phyloP scores from a whole-genome alignment of 768 basidiomycete genomes.

The Auriscalpium vulgare region DNA sequence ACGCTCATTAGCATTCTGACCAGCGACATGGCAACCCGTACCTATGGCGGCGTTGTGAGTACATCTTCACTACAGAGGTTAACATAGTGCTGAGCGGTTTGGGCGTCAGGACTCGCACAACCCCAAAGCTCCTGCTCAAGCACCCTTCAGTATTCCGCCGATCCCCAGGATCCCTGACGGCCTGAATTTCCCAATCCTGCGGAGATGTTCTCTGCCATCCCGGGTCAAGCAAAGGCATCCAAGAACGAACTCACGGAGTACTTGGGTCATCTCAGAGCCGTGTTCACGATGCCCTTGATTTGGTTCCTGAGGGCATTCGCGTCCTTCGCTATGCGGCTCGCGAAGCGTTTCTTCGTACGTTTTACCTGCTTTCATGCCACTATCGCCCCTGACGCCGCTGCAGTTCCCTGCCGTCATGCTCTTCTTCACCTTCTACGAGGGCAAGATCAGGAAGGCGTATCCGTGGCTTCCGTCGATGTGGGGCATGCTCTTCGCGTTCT shows the following conservation, averaged over 20 bases:
- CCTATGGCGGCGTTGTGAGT: too few species aligned
- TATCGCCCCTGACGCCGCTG: not conserved
- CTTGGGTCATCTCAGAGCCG: slow-evolving; percentile 3
- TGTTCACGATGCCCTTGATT: slow-evolving; percentile 6
- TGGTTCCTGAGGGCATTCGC: slow-evolving; percentile 5
- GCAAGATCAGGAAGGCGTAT: not conserved
- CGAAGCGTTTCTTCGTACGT: slow-evolving; percentile 4
- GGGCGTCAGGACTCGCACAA: not conserved
- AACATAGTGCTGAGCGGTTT: too few species aligned
- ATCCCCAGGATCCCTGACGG: not conserved
- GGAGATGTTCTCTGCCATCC: not conserved
- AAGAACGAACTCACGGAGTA: not conserved
- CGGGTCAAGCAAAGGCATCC: not conserved
- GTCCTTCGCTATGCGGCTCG: not conserved
- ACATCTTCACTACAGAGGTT: too few species aligned
- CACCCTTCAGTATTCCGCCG: not conserved
- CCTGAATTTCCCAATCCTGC: not conserved
- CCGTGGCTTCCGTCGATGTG: slow-evolving; percentile 13
- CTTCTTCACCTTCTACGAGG: slow-evolving; percentile 9
- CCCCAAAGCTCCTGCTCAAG: not conserved
- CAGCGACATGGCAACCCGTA: too few species aligned
- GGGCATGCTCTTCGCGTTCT: slow-evolving; percentile 3
- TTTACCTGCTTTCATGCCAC: not conserved
- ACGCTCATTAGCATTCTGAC: too few species aligned
- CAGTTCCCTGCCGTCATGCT: slow-evolving; percentile 2